These are phyloP conservation scores for Leccinum variabile DNA, from an alignment of 1,284 basidiomycete species.

Conservation along the genomic window DNA sequence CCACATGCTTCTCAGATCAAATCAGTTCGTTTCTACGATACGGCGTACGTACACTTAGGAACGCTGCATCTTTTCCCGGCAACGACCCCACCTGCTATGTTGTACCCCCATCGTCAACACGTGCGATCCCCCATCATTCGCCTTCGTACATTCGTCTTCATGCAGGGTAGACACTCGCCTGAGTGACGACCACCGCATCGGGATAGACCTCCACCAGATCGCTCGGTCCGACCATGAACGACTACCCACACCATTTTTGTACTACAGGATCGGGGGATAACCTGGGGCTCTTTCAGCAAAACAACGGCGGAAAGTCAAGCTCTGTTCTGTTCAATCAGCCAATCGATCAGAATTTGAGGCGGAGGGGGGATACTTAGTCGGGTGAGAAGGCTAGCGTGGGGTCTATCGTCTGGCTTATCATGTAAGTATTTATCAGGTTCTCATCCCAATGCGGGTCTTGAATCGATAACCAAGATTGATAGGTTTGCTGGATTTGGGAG, in stretches of 20 bases:
- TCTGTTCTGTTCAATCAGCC: too few relatives aligned
- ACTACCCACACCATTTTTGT: conserved; percentile 2
- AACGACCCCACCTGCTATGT: not conserved
- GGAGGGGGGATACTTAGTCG: not conserved
- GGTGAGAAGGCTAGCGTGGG: not conserved
- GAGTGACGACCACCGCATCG: not conserved
- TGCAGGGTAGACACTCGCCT: not conserved
- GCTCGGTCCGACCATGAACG: not conserved
- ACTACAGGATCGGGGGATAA: not conserved
- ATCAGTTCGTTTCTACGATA: not conserved
- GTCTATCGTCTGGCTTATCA: not conserved
- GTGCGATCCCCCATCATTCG: not conserved
- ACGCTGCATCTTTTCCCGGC: not conserved
- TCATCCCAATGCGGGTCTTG: not conserved
- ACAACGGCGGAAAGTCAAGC: not conserved
- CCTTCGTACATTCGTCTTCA: not conserved
- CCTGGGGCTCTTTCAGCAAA: too few relatives aligned
- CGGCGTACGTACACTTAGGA: not conserved
- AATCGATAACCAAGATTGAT: not conserved
- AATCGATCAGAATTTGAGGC: too few relatives aligned
- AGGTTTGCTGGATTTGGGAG: not conserved
- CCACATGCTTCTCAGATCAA: too few relatives aligned
- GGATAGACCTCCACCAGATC: conserved; percentile 2
- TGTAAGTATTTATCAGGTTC: not conserved
- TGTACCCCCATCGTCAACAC: not conserved